Evolutionary conservation across 2,329 filamentous ascomycete genomes (phyloP), one percentile per base, ranked within the genome.

Genomic region (Fusarium sarcochroum): DNA sequence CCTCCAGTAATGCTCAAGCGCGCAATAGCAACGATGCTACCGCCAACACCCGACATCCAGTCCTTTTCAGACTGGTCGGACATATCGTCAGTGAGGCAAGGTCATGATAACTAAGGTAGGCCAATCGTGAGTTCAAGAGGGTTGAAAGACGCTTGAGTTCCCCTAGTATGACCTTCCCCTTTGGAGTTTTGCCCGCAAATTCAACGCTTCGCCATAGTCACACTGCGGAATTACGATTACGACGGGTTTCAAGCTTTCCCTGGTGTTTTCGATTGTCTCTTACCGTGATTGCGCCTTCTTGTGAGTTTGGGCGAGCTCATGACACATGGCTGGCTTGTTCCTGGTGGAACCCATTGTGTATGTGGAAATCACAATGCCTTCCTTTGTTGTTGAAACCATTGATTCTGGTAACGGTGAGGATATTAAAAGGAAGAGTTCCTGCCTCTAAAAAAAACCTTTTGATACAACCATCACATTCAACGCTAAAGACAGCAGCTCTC

Each of bases 221-320:
- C 41, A 47, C 17, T 18, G 21, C 11, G 25, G 23, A 61, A 37
- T 27, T 13, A 37, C 38, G 21, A 2, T 27, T 14, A 10, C 10
- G 27, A 30, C 13, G 10, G 27, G 27, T 64, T 64, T 58, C 61
- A 64, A 64, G 10, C 30, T 59, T 17, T n/a, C 18, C 37, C n/a
- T 21, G 27, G 13, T 30, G 42, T 46, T 34, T 7, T 3, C 42
- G 34, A 23, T 44, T 35, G 41, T 40, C 15, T 47, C 34, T 13
- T 0, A 7, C n/a, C 45, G 38, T 32, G 21, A 25, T 59, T 9
- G 1, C 40, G 40, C 41, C 14, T 18, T 18, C 17, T 1, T 8
- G 20, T 11, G 23, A 2, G n/a, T 51, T 1, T n/a, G 1, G 21
- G 3, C 59, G 40, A 38, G 1, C 21, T 25, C 1, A 23, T 3